Evolutionary conservation across 2,329 filamentous ascomycete species (phyloP).

Genomic region (Fusarium clavum): DNA sequence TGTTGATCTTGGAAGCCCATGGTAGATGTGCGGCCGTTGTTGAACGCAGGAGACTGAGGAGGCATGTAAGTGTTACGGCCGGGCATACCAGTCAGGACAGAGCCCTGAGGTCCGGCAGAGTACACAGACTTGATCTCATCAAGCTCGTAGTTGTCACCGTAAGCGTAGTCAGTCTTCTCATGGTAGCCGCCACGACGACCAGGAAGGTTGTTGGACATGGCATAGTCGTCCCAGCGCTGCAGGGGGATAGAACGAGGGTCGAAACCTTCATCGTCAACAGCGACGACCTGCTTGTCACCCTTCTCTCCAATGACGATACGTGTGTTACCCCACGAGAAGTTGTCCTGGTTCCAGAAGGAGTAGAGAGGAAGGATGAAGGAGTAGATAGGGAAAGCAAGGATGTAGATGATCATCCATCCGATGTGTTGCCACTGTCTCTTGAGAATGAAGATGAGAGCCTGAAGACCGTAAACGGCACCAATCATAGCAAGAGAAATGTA

Average conservation of each 20-base stretch:
- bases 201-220: constrained; percentile 84
- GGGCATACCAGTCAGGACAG: constrained; percentile 86
- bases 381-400: constrained; percentile 94
- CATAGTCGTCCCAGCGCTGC: constrained; percentile 98
- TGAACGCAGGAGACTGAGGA: constrained; percentile 81
- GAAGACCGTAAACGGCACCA: constrained; percentile 92
- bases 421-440: constrained; percentile 99
- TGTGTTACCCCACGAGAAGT: constrained; percentile 99
- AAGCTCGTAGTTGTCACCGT: constrained; percentile 90
- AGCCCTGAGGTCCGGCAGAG: constrained; percentile 89
- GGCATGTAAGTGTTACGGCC: constrained; percentile 81
- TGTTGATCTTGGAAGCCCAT: constrained; percentile 50
- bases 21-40: constrained; percentile 60
- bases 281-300: constrained; percentile 89
- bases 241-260: constrained; percentile 93
- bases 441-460: constrained; percentile 94
- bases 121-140: constrained; percentile 98
- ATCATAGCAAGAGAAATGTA: constrained; percentile 89
- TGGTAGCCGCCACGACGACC: constrained; percentile 81
- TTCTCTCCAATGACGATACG: constrained; percentile 97
- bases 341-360: constrained; percentile 99
- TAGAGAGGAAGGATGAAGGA: constrained; percentile 92
- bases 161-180: constrained; percentile 73
- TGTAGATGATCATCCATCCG: constrained; percentile 99
- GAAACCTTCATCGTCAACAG: constrained; percentile 85